A percentile compares a stretch with the other conserved stretches of the same genome.
These are phyloP conservation scores for Saccharomycopsis javanensis DNA, from an alignment of 805 yeast genomes.

Conservation along the genomic window DNA sequence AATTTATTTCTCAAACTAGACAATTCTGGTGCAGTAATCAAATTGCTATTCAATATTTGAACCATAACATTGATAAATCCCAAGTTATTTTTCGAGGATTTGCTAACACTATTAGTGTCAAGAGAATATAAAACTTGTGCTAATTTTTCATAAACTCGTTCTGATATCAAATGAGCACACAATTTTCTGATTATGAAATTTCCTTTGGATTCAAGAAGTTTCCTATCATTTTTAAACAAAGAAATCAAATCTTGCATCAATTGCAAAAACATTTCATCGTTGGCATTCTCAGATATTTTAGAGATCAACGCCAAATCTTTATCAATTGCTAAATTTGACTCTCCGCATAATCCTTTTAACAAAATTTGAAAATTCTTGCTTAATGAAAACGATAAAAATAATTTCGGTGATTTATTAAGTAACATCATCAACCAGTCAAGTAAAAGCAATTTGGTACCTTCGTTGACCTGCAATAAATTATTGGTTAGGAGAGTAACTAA, in stretches of 20 bases:
- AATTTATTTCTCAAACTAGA: conserved; percentile 58
- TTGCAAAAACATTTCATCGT: conserved; percentile 64
- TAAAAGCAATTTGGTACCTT: conserved; percentile 72
- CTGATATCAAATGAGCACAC: conserved; percentile 73
- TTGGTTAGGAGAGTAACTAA: conserved; percentile 6
- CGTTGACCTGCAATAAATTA: conserved; percentile 56
- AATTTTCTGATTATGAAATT: conserved; percentile 77
- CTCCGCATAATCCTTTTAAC: conserved; percentile 58
- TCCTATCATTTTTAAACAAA: conserved; percentile 60
- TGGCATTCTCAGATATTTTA: conserved; percentile 58
- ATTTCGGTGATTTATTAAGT: conserved; percentile 57
- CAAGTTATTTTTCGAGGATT: conserved; percentile 31
- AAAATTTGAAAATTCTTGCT: conserved; percentile 62
- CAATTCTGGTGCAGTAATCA: conserved; percentile 80
- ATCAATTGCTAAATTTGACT: conserved; percentile 61
- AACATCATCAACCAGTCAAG: conserved; percentile 84
- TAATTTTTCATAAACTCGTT: conserved; percentile 69
- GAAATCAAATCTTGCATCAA: conserved; percentile 64
- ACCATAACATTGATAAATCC: conserved; percentile 73
- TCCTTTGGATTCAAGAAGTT: conserved; percentile 59
- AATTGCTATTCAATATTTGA: conserved; percentile 77
- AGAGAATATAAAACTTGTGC: conserved; percentile 50
- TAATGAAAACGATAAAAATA: conserved; percentile 45
- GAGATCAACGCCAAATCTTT: conserved; percentile 65
- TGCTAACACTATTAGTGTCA: conserved; percentile 34